phyloP scores from a whole-genome alignment of 163 green algal genomes.

The Chloroidium sp. region DNA sequence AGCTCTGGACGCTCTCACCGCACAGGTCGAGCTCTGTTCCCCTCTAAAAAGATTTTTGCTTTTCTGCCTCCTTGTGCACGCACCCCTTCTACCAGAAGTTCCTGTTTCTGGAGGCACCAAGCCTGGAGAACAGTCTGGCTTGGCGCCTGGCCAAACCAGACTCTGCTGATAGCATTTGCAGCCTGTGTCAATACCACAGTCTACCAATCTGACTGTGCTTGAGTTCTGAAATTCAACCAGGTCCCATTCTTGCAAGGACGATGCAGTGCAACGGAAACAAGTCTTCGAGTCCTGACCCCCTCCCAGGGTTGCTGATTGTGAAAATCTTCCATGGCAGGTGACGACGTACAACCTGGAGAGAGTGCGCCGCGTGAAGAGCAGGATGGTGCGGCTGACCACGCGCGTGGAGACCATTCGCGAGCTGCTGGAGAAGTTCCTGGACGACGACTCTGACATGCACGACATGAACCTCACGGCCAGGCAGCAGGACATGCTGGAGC shows the following conservation, averaged over 20 bases:
- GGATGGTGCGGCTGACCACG: slow-evolving; percentile 69
- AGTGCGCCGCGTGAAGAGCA: slow-evolving; percentile 79
- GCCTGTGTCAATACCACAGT: no score
- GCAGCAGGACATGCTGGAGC: slow-evolving; percentile 10
- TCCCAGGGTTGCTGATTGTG: neutral
- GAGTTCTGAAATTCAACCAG: no score
- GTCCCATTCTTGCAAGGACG: no score
- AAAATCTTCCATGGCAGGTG: slow-evolving; percentile 36
- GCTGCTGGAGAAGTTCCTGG: slow-evolving; percentile 84
- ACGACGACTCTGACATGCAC: slow-evolving; percentile 89
- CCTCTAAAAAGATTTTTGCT: no score
- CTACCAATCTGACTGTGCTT: no score
- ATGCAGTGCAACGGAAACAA: no score
- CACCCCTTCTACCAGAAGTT: no score
- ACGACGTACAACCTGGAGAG: slow-evolving; percentile 71
- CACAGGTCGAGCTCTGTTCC: slow-evolving; percentile 15
- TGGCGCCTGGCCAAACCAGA: no score
- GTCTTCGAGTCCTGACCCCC: neutral
- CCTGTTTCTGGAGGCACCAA: no score
- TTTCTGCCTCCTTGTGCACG: no score
- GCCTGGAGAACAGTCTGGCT: no score
- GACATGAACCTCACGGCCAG: slow-evolving; percentile 75
- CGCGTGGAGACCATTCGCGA: slow-evolving; percentile 64
- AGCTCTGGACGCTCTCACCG: slow-evolving; percentile 68
- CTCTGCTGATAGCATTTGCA: no score